phyloP scores from a whole-genome alignment of 371 early-diverging fungal genomes.

The Syncephalis plumigaleata region DNA sequence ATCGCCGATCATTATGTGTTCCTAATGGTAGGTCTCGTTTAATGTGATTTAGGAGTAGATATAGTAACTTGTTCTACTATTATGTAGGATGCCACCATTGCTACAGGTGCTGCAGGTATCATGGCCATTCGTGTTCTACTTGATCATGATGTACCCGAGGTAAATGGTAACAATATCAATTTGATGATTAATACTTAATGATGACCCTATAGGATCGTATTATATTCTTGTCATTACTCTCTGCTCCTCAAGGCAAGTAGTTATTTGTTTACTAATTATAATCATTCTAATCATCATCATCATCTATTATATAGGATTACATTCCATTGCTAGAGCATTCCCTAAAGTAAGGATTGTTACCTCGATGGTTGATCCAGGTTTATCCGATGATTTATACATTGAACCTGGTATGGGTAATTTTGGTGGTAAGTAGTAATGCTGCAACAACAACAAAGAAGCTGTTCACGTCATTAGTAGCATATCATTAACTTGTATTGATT shows the following conservation, averaged over 20 bases:
- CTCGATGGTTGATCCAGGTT: constrained; percentile 47
- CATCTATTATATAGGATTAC: constrained; percentile 21
- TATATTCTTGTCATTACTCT: constrained; percentile 60
- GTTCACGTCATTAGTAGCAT: background rate
- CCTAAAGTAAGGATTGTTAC: constrained; percentile 66
- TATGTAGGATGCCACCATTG: constrained; percentile 58
- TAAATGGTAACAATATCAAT: constrained; percentile 4
- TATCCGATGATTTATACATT: constrained; percentile 46
- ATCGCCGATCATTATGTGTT: constrained; percentile 38
- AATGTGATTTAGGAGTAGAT: too few species aligned
- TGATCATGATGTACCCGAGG: constrained; percentile 72
- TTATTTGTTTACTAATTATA: background rate
- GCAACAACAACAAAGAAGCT: background rate
- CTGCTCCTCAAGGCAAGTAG: constrained; percentile 38
- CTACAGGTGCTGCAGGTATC: constrained; percentile 77
- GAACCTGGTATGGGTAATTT: constrained; percentile 82
- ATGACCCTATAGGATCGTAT: constrained; percentile 36
- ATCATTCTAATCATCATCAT: background rate
- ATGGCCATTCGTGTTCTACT: constrained; percentile 84
- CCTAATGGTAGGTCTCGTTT: constrained; percentile 27
- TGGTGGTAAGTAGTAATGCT: constrained; percentile 21
- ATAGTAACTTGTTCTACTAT: too few species aligned
- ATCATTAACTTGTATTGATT: background rate
- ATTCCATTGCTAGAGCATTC: constrained; percentile 62
- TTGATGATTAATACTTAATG: background rate